Conservation (phyloP, 2,329 filamentous ascomycete genomes). For the Botrytis hyacinthi region DNA sequence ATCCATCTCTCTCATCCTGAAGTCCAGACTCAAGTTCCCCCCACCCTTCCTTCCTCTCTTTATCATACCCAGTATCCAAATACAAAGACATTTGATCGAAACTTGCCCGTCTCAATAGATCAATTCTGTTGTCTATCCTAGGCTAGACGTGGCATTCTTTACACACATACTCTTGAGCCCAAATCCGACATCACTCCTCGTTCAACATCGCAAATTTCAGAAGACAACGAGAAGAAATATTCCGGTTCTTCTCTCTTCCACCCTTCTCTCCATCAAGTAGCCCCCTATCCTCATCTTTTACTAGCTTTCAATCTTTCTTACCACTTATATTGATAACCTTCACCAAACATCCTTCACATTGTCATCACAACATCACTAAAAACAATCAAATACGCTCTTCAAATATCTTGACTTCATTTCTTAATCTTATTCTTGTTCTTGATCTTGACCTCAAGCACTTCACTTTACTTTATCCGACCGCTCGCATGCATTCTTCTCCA, state of each 20-base stretch:
- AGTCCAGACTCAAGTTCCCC: too few species aligned
- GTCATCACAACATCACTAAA: background rate
- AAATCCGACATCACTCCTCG: too few species aligned
- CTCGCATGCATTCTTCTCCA: constrained; percentile 13
- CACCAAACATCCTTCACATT: background rate
- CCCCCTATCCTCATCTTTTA: background rate
- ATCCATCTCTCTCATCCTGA: too few species aligned
- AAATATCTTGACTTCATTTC: constrained; percentile 7
- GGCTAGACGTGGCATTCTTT: too few species aligned
- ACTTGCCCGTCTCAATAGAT: too few species aligned
- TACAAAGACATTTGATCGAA: too few species aligned
- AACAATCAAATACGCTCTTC: background rate
- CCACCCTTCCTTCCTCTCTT: background rate
- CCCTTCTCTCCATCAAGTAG: background rate
- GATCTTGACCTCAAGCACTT: constrained; percentile 15
- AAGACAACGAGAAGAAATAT: too few species aligned
- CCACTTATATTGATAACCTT: too few species aligned
- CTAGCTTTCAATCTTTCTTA: background rate
- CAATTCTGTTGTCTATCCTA: too few species aligned
- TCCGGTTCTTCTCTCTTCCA: background rate
- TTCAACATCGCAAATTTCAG: too few species aligned
- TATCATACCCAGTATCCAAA: background rate
- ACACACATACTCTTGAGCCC: too few species aligned
- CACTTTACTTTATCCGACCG: constrained; percentile 18
- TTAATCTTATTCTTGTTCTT: constrained; percentile 1